Conservation (phyloP, 768 basidiomycete species). For the Phaffia tasmanica region DNA sequence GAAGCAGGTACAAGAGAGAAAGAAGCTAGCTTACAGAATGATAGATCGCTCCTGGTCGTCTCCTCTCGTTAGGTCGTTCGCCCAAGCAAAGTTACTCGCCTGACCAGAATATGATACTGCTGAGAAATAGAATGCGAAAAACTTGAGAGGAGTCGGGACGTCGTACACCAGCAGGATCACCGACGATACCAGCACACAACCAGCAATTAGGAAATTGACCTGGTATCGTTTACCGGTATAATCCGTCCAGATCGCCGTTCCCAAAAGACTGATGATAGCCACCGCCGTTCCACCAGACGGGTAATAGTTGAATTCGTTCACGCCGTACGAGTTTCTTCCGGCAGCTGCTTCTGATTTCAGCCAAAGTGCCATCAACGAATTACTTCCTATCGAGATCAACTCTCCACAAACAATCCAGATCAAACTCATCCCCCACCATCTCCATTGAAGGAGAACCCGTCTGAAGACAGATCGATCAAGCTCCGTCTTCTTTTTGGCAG, state of each 20-base stretch:
- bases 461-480: background rate
- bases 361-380: constrained; percentile 1
- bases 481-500: background rate
- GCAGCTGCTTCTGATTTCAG: background rate
- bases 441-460: constrained; percentile 1
- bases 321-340: background rate
- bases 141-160: background rate
- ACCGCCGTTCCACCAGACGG: constrained; percentile 6
- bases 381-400: background rate
- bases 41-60: constrained; percentile 9
- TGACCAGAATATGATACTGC: constrained; percentile 11
- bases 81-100: constrained; percentile 17
- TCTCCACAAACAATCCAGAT: background rate
- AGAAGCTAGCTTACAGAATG: background rate
- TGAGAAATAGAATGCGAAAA: constrained; percentile 3
- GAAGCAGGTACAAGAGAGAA: too few relatives aligned
- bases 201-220: constrained; percentile 9
- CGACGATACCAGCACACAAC: constrained; percentile 1
- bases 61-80: constrained; percentile 3
- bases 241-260: constrained; percentile 7
- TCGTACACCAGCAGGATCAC: constrained; percentile 9
- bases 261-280: background rate
- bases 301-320: constrained; percentile 8
- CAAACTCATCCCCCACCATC: background rate
- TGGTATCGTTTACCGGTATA: constrained; percentile 11